phyloP scores from a whole-genome alignment of 208 protist genomes.

The Trypanosoma conorhini region DNA sequence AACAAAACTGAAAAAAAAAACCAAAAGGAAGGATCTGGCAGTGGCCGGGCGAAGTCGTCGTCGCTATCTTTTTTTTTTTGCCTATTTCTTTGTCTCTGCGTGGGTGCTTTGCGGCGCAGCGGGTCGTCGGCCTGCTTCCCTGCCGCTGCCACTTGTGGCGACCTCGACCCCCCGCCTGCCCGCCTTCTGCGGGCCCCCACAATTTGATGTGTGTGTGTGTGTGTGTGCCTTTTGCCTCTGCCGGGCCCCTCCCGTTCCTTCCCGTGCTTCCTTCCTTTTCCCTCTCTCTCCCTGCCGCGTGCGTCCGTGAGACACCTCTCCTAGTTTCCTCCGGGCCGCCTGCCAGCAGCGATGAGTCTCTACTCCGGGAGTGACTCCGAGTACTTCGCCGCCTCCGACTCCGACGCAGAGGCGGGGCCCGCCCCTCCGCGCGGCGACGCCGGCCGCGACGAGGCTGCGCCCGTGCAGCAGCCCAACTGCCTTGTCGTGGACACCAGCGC shows the following conservation, averaged over 20 bases:
- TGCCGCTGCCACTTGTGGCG: too few species aligned
- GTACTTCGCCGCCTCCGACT: background rate
- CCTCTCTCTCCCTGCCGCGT: background rate
- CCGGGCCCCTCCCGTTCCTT: too few species aligned
- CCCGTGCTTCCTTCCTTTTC: background rate
- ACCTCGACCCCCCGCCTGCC: too few species aligned
- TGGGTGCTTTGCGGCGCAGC: too few species aligned
- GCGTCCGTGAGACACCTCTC: background rate
- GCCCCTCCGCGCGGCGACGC: background rate
- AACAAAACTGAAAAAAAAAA: too few species aligned
- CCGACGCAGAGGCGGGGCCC: too few species aligned
- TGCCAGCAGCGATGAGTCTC: constrained; percentile 3
- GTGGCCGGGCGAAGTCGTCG: background rate
- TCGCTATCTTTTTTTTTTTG: background rate
- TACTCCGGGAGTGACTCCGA: background rate
- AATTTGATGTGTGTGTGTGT: background rate
- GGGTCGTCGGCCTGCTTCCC: too few species aligned
- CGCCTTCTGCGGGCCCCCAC: too few species aligned
- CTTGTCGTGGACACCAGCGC: constrained; percentile 5
- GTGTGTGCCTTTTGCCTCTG: background rate
- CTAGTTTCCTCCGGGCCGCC: too few species aligned
- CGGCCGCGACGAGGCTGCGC: background rate
- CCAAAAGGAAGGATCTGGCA: background rate
- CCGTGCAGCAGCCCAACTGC: background rate
- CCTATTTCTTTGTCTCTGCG: constrained; percentile 4